Percentiles rank a stretch among this genome's conserved stretches.
Evolutionary conservation across 768 basidiomycete genomes (phyloP).

Genomic region (Suillus ampliporus): DNA sequence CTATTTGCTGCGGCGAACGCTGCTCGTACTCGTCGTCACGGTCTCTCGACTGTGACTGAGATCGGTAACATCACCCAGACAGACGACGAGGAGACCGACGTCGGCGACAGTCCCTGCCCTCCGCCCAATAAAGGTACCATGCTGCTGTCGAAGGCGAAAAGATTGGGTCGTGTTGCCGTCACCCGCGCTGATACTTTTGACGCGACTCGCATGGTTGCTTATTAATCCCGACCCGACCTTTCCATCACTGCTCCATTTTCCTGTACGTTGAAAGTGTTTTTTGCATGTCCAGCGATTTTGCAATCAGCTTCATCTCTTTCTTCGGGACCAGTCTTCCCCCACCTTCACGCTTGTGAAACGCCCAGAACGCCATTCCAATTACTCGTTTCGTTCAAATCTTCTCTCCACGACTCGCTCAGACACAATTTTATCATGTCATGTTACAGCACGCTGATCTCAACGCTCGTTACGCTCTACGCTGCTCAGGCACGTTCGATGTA

Average conservation of each 20-base stretch:
- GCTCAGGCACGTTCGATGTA: slow-evolving; percentile 16
- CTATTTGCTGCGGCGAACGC: slow-evolving; percentile 75
- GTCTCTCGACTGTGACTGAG: slow-evolving; percentile 68
- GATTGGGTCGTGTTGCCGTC: slow-evolving; percentile 53
- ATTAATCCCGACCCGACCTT: slow-evolving; percentile 37
- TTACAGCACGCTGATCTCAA: slow-evolving; percentile 22
- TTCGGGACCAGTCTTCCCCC: slow-evolving; percentile 6
- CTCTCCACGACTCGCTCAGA: slow-evolving; percentile 18
- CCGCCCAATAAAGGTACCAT: slow-evolving; percentile 62
- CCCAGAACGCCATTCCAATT: slow-evolving; percentile 5
- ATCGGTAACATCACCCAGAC: slow-evolving; percentile 65
- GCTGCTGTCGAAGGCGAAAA: slow-evolving; percentile 61
- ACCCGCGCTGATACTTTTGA: slow-evolving; percentile 73
- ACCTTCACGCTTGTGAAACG: slow-evolving; percentile 9
- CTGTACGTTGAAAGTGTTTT: slow-evolving; percentile 2
- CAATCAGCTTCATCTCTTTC: slow-evolving; percentile 15
- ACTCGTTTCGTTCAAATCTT: slow-evolving; percentile 16
- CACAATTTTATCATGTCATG: slow-evolving; percentile 17
- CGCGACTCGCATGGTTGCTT: slow-evolving; percentile 56
- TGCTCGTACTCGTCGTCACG: slow-evolving; percentile 66
- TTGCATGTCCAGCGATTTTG: slow-evolving; percentile 7
- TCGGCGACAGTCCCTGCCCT: slow-evolving; percentile 90
- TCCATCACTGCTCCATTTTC: slow-evolving; percentile 6
- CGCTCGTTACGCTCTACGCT: slow-evolving; percentile 21
- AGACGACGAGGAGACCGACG: slow-evolving; percentile 78